Percentiles rank a stretch among this genome's conserved stretches.
Conservation (phyloP, 345 rosid genomes). For the Corchorus olitorius region DNA sequence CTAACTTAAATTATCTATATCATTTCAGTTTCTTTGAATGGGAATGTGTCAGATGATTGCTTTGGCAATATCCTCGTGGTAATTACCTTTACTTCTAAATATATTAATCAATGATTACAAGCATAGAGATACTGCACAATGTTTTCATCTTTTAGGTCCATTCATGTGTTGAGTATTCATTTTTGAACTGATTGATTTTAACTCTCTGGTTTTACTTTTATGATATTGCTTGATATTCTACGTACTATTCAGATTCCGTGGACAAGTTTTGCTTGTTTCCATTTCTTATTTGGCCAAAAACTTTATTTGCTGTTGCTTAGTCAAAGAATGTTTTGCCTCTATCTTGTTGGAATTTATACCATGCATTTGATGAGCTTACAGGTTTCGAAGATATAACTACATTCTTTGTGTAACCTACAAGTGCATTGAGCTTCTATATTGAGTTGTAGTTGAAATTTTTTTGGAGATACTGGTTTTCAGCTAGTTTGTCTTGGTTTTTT, state of each 20-base stretch:
- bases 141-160: neutral
- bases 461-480: slow-evolving; percentile 17
- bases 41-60: slow-evolving; percentile 25
- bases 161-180: neutral
- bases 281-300: neutral
- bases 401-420: neutral
- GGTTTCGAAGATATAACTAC: slow-evolving; percentile 5
- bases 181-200: neutral
- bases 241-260: neutral
- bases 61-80: slow-evolving; percentile 50
- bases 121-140: neutral
- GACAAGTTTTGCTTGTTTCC: neutral
- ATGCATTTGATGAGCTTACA: slow-evolving; percentile 5
- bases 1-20: slow-evolving; percentile 33
- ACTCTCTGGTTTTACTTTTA: neutral
- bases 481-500: neutral
- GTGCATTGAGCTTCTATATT: neutral
- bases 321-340: slow-evolving; percentile 4
- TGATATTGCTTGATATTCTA: neutral
- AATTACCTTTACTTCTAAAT: slow-evolving; percentile 19
- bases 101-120: neutral
- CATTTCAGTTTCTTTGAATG: slow-evolving; percentile 46
- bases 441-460: no score
- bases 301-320: neutral
- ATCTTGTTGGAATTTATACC: neutral